Percentiles rank a stretch among this genome's conserved stretches.
These are phyloP conservation scores for Aspergillus terreus DNA, from an alignment of 2,329 filamentous ascomycete genomes.

Conservation along the genomic window DNA sequence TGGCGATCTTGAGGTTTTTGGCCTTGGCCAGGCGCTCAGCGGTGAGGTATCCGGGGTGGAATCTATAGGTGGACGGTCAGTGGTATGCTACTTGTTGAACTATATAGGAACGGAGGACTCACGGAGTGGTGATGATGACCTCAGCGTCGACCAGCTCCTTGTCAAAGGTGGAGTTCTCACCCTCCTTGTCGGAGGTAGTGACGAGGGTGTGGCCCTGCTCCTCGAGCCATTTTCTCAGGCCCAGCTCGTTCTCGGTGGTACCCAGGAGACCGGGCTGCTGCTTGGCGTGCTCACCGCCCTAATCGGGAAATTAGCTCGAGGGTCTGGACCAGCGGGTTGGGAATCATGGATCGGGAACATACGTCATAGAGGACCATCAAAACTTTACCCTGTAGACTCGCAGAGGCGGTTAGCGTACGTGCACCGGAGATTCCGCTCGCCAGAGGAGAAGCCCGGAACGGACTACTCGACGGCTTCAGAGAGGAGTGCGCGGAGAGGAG, in stretches of 20 bases:
- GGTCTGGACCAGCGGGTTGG: not conserved
- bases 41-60: constrained; percentile 97
- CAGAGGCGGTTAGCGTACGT: constrained; percentile 62
- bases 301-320: constrained; percentile 3
- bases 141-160: constrained; percentile 94
- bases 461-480: constrained; percentile 29
- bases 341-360: constrained; percentile 34
- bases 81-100: no score
- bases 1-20: constrained; percentile 96
- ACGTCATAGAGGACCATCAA: constrained; percentile 91
- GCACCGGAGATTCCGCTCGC: constrained; percentile 46
- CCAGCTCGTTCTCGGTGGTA: constrained; percentile 97
- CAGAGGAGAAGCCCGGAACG: constrained; percentile 34
- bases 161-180: constrained; percentile 88
- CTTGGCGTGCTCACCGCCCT: constrained; percentile 79
- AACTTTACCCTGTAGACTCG: constrained; percentile 85
- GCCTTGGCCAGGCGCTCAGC: constrained; percentile 94
- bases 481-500: constrained; percentile 43
- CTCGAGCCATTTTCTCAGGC: constrained; percentile 95
- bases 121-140: constrained; percentile 99
- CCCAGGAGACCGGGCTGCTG: constrained; percentile 86
- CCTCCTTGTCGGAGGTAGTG: constrained; percentile 97
- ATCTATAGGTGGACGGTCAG: constrained; percentile 52
- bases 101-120: constrained; percentile 25
- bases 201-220: constrained; percentile 93